These are phyloP conservation scores for Suhomyces terraborum DNA, from an alignment of 1,139 yeast genomes.

Conservation along the genomic window DNA sequence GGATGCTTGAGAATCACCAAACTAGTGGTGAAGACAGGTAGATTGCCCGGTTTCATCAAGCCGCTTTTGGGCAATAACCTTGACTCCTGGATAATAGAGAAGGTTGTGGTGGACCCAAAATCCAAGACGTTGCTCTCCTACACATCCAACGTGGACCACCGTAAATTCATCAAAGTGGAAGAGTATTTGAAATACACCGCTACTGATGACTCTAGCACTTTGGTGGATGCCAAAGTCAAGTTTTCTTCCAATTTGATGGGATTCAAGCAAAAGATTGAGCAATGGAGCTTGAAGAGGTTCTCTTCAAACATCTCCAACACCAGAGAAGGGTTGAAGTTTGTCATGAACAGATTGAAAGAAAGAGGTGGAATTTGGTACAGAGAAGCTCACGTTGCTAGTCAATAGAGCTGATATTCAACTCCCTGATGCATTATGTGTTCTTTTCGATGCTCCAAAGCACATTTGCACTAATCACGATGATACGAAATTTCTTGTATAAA, in stretches of 20 bases:
- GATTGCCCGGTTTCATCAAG: slow-evolving; percentile 76
- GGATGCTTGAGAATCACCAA: slow-evolving; percentile 76
- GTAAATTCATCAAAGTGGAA: slow-evolving; percentile 74
- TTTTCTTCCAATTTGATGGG: slow-evolving; percentile 75
- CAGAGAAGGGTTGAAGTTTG: slow-evolving; percentile 73
- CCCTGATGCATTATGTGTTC: neutral
- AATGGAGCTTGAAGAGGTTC: slow-evolving; percentile 76
- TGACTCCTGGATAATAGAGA: slow-evolving; percentile 84
- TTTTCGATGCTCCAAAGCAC: neutral
- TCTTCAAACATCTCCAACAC: slow-evolving; percentile 67
- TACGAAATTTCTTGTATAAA: slow-evolving; percentile 12
- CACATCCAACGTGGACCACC: slow-evolving; percentile 85
- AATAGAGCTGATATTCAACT: neutral
- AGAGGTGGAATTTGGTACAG: slow-evolving; percentile 17
- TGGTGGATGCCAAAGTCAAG: slow-evolving; percentile 48
- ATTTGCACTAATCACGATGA: slow-evolving; percentile 6
- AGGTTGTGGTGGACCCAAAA: slow-evolving; percentile 70
- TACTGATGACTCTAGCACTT: slow-evolving; percentile 22
- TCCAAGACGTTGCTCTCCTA: slow-evolving; percentile 62
- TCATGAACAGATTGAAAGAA: slow-evolving; percentile 57
- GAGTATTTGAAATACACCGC: slow-evolving; percentile 62
- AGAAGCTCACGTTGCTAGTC: slow-evolving; percentile 8
- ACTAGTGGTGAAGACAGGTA: slow-evolving; percentile 75
- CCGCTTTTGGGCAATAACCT: slow-evolving; percentile 75
- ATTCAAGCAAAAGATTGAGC: slow-evolving; percentile 73